Base-by-base conservation (phyloP, 768 basidiomycete species). In the Psilocybe azurescens region DNA sequence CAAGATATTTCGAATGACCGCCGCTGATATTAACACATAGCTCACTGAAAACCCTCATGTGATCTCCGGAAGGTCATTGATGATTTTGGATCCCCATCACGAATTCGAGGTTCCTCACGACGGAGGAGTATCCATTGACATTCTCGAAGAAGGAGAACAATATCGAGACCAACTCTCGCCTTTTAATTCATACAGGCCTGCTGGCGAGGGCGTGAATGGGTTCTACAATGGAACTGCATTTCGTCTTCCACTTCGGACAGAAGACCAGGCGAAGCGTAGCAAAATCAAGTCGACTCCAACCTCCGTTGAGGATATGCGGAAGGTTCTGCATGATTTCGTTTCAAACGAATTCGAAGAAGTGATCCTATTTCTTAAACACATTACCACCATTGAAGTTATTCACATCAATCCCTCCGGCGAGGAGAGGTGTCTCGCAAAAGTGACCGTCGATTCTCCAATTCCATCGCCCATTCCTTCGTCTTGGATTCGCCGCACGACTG, bases 21-120 rank as follows among this genome's bases (percentile, higher is more conserved):
- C 11, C 0, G n/a, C 11, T 7, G 28, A 36, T 36, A n/a, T 28
- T 24, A n/a, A 33, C 32, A 5, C 36, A 3, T 51, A 84, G 83
- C 60, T 83, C 14, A 83, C 82, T 0, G 83, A 85, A 60, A 75
- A 71, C 29, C 81, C 81, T 0, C 80, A 83, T 65, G 74, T 84
- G 14, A 68, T 83, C 1, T 85, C 83, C 0, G 76, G 73, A 1
- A 50, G 70, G 4, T 70, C 67, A 0, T 62, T 85, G 10, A 77
- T 72, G 29, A 75, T 83, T 18, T 71, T 83, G 14, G 82, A 83
- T 59, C 80, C 82, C 3, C 76, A 78, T 52, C 70, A 73, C 16
- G 62, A 56, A 10, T 75, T 78, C 61, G 56, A 57, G 8, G 6
- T 4, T n/a, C 53, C 38, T 10, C 47, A 66, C 36, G 53, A 65